Evolutionary conservation across 1,139 yeast genomes (phyloP), one percentile per base, ranked within the genome.

Genomic region (Zygosaccharomyces pseudobailii): DNA sequence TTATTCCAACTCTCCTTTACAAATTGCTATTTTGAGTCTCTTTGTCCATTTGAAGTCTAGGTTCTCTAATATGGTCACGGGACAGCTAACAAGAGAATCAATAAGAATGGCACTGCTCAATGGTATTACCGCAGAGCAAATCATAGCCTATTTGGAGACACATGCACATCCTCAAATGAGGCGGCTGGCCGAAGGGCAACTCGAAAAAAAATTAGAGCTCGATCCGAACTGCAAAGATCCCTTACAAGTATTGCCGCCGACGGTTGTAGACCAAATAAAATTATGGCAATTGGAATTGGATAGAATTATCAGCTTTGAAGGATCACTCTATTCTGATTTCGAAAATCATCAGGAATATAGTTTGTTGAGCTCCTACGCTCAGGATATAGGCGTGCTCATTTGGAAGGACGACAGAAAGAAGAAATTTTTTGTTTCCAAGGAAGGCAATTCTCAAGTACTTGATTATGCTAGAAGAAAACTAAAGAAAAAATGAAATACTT

Each of bases 241-340:
- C 2, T 65, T 84, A 33, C 89, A 84, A 59, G 71, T 89, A 17
- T 69, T 92, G 9, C 98, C 97, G 3, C 96, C 97, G 0, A 94
- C 96, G 0, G 96, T 92, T 6, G 89, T 88, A 1, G 99, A 92
- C 68, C 99, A 92, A 65, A 87, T 92, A 56, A 84, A 83, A 62
- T 73, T 92, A 47, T 92, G 99, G 99, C 98, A 92, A 69, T 73
- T 92, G 53, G 99, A 92, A 63, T 71, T 90, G 71, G 98, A 92
- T 65, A 78, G 99, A 68, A 87, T 92, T 53, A 84, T 86, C 59
- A 81, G 95, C 0, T 87, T 82, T 47, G 89, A 84, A 35, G 99
- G 99, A 0, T 90, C 84, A 54, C 68, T 92, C 44, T 92, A 87
- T 68, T 84, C 88, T 47, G 97, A 90, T 60, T 92, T 92, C 65